These are phyloP conservation scores for Moesziomyces sp. DNA, from an alignment of 1,284 basidiomycete species.

Conservation along the genomic window DNA sequence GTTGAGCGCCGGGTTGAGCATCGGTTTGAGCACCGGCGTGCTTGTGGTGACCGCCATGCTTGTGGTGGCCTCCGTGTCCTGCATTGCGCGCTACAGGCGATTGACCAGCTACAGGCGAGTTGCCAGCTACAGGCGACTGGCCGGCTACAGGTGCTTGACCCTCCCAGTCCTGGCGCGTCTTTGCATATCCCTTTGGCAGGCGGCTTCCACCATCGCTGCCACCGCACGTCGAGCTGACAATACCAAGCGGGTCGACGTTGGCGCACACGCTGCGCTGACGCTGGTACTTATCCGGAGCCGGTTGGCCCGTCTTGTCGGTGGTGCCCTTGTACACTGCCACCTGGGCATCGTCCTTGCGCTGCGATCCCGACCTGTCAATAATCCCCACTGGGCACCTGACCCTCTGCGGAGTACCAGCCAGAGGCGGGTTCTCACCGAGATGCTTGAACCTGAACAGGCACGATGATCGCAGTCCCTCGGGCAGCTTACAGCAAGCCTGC, in stretches of 20 bases:
- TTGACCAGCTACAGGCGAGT: background rate
- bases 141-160: background rate
- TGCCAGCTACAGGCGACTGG: background rate
- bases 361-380: conserved; percentile 32
- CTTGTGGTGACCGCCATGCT: too few relatives aligned
- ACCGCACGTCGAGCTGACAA: conserved; percentile 36
- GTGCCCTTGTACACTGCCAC: conserved; percentile 12
- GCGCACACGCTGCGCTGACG: conserved; percentile 32
- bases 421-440: conserved; percentile 27
- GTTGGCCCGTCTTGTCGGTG: conserved; percentile 28
- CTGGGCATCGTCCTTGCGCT: conserved; percentile 31
- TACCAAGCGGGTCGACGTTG: conserved; percentile 31
- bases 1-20: too few relatives aligned
- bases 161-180: conserved; percentile 17
- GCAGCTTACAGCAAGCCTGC: conserved; percentile 28
- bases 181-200: conserved; percentile 15
- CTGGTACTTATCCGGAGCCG: conserved; percentile 33
- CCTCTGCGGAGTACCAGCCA: conserved; percentile 19
- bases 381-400: conserved; percentile 30
- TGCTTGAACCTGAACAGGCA: conserved; percentile 30
- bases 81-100: background rate
- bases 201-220: conserved; percentile 17
- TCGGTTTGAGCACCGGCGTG: background rate
- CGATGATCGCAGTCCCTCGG: conserved; percentile 22
- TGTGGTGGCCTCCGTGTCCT: background rate